Base-by-base conservation (phyloP, 2,329 filamentous ascomycete species). In the Trichophyton rubrum region DNA sequence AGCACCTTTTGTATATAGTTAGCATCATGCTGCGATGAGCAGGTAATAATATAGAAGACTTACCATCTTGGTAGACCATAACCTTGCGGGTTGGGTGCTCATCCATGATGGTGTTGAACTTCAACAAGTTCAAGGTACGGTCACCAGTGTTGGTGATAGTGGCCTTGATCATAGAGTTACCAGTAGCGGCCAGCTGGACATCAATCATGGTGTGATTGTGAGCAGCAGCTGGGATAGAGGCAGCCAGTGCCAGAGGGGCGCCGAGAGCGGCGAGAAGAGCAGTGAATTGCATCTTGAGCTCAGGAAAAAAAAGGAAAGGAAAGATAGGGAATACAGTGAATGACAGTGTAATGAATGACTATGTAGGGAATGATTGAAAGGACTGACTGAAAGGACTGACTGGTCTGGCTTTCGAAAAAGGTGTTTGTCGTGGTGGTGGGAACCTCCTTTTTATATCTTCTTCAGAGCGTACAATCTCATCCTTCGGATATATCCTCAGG, bases 51-150 rank as follows among this genome's bases (percentile, higher is more conserved):
- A 13, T 13, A 17, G 13, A 7, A 11, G 8, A 15, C 59, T 11
- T 62, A 64, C 62, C 59, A 40, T 62, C 27, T 24, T 62, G 59
- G 58, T 40, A 56, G 17, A 64, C 47, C 11, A 58, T 43, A 45
- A 61, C 61, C 41, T 61, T 62, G 11, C 58, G 55, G 24, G 38
- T 56, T 30, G 59, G 59, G 49, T 51, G 40, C 20, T 41, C 17
- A 49, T 64, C 61, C 24, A 64, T 53, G 30, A 61, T 49, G 22
- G 47, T 62, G 58, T 64, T 64, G 24, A 35, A 53, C 27, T 35
- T 62, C 6, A 64, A 49, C 17, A 64, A 27, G 1, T 35, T 56
- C 22, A 61, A 17, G 11, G 35, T 45, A 35, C 35, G 55, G 7
- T 49, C 30, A 15, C 30, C 62, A 22, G 58, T 59, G 41, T 64